Evolutionary conservation across 1,284 basidiomycete genomes (phyloP).

Genomic region (Ceratobasidium sp.): DNA sequence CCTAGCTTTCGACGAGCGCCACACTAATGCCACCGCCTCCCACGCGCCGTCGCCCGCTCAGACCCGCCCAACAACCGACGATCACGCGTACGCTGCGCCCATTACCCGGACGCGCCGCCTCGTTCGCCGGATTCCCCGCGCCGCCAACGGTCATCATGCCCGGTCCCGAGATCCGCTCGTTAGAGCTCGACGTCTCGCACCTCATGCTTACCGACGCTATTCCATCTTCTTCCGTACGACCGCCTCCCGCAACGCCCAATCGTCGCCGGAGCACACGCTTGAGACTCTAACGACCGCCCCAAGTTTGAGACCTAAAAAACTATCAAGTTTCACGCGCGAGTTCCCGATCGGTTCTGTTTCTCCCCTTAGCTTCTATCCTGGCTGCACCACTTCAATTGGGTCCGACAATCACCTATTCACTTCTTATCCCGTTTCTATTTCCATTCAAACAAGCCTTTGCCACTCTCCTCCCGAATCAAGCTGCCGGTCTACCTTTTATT

Average conservation of each 20-base stretch:
- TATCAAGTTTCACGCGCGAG: background rate
- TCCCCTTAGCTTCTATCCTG: background rate
- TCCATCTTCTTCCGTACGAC: background rate
- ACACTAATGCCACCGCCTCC: background rate
- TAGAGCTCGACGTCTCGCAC: slow-evolving; percentile 33
- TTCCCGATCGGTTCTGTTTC: slow-evolving; percentile 1
- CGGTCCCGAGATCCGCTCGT: slow-evolving; percentile 36
- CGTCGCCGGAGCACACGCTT: slow-evolving; percentile 40
- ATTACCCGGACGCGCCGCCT: slow-evolving; percentile 22
- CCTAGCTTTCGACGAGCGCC: too few species aligned
- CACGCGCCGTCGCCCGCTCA: slow-evolving; percentile 29
- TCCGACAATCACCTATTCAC: background rate
- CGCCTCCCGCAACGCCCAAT: slow-evolving; percentile 23
- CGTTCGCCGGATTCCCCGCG: slow-evolving; percentile 26
- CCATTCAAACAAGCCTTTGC: background rate
- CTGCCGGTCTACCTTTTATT: slow-evolving; percentile 1
- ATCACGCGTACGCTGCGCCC: slow-evolving; percentile 17
- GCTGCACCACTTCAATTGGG: slow-evolving; percentile 2
- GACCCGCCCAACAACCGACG: slow-evolving; percentile 34
- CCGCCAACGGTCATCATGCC: background rate
- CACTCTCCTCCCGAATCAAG: background rate
- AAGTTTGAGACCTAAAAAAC: background rate
- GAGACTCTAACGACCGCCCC: slow-evolving; percentile 20
- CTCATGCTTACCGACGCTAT: background rate
- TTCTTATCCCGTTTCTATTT: slow-evolving; percentile 20